Base-by-base conservation (phyloP, 371 early-diverging fungal genomes). In the Mortierella sp. region DNA sequence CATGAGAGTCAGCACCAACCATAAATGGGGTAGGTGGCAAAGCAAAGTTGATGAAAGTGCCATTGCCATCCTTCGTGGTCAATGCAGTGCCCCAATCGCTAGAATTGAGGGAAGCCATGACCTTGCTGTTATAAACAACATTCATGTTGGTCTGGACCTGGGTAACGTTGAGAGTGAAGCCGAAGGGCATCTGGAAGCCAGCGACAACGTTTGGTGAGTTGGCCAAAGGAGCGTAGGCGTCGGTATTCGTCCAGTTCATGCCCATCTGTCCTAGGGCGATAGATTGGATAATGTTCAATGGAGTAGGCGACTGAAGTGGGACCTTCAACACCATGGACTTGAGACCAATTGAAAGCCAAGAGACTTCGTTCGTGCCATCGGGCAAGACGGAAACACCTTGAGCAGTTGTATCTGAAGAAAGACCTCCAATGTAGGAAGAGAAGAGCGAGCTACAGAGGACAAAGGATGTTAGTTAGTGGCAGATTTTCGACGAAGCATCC, bases 261-360 rank as follows among this genome's bases (percentile, higher is more conserved):
- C 88, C 88, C 73, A 91, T 84, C 64, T 87, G 84, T 36, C 90
- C 90, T 70, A 90, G 86, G 45, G 72, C 74, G 60, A 91, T 86
- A 47, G 77, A 73, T 66, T 88, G 83, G 80, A 90, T 89, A 43
- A 90, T 83, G 66, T 89, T 86, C 62, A 90, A 70, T 21, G 87
- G 84, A 40, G 58, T 58, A 7, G 80, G 82, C 33, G 82, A 11
- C 73, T 76, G 67, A 11, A 81, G 76, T 36, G 69, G 53, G 24
- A 81, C 82, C 48, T 81, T 75, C 67, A 81, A 70, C 21, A 63
- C 59, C 82, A 81, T 76, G 61, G 82, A 75, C 64, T 86, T 84
- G 83, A 91, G 87, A 70, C 87, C 89, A 33, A 83, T 75, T 43
- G 89, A 88, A 22, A 91, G 84, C 91, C 91, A 91, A n/a, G 48